Base-by-base conservation (phyloP, 2,329 filamentous ascomycete genomes). In the Gaeumannomyces tritici region DNA sequence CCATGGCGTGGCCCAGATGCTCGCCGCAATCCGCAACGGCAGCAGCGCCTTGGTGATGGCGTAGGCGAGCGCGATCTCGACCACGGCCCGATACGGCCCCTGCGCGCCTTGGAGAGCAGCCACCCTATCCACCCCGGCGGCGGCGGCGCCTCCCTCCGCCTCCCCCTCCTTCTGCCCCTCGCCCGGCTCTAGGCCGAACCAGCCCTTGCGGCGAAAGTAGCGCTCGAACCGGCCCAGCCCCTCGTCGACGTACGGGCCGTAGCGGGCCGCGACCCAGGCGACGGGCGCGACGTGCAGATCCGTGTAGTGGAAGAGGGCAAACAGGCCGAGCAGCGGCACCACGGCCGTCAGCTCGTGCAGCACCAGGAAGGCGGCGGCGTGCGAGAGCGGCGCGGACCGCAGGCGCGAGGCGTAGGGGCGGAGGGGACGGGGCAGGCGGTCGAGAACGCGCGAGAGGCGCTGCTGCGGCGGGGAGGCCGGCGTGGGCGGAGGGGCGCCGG, bases 311-410 rank as follows among this genome's bases (percentile, higher is more conserved):
- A 99, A 96, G 1, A 85, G 72, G 0, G 82, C 87, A 27, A 90
- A 86, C 1, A 98, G 81, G 0, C 84, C 88, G 54, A 96, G 73
- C 0, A 98, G 76, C 0, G 93, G 93, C 1, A 93, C 74, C 13
- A 97, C 77, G 12, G 95, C 93, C 0, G 95, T 98, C 57, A 97
- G 73, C 74, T 99, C 95, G 77, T 99, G 95, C 0, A 99, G 82
- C 54, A 97, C 79, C 13, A 98, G 79, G 73, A 99, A 99, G 0
- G 93, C 88, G 1, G 89, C 85, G 55, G 96, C 80, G 75, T 97
- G 91, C 1, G 90, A 90, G 57, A 92, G 74, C 0, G 95, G 95
- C 0, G 92, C 92, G 62, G 83, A 80, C 63, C 87, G 84, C 3
- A 99, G 83, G 0, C 86, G 85, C 1, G 78, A 75, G 0, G 90